phyloP scores from a whole-genome alignment of 331 rosid genomes.

The Spiraea crenata region DNA sequence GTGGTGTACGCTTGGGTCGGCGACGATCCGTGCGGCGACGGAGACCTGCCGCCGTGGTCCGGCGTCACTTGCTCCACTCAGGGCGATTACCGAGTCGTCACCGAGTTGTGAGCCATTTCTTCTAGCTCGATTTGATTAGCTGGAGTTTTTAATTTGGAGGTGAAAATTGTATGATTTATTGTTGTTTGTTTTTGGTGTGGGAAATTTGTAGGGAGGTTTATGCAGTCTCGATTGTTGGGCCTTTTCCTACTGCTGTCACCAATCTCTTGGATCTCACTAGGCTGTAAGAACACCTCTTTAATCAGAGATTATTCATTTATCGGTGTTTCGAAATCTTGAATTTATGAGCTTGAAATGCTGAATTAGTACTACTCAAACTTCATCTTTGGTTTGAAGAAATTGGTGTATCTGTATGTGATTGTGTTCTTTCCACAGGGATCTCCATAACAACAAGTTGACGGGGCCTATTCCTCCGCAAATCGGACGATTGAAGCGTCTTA shows the following conservation, averaged over 20 bases:
- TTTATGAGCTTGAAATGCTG: background rate
- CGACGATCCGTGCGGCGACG: constrained; percentile 97
- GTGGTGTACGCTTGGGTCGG: constrained; percentile 99
- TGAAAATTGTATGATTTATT: background rate
- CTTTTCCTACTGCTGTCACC: constrained; percentile 97
- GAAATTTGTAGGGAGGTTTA: constrained; percentile 75
- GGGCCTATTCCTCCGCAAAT: constrained; percentile 97
- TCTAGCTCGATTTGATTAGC: background rate
- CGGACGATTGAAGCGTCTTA: constrained; percentile 89
- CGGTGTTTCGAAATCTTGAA: background rate
- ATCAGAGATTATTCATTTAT: background rate
- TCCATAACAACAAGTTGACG: constrained; percentile 93
- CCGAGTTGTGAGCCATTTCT: constrained; percentile 59
- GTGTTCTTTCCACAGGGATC: constrained; percentile 60
- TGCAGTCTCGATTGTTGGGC: constrained; percentile 97
- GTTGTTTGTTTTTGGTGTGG: background rate
- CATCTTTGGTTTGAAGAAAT: background rate
- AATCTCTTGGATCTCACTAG: constrained; percentile 96
- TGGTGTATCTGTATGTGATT: constrained; percentile 6
- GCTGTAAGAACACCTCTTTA: constrained; percentile 49
- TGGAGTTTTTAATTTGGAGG: background rate
- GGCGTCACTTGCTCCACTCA: constrained; percentile 96
- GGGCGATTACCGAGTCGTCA: constrained; percentile 95
- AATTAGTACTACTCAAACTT: background rate
- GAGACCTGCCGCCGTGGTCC: constrained; percentile 93